phyloP scores from a whole-genome alignment of 2,329 filamentous ascomycete species.

The Claviceps cyperi region DNA sequence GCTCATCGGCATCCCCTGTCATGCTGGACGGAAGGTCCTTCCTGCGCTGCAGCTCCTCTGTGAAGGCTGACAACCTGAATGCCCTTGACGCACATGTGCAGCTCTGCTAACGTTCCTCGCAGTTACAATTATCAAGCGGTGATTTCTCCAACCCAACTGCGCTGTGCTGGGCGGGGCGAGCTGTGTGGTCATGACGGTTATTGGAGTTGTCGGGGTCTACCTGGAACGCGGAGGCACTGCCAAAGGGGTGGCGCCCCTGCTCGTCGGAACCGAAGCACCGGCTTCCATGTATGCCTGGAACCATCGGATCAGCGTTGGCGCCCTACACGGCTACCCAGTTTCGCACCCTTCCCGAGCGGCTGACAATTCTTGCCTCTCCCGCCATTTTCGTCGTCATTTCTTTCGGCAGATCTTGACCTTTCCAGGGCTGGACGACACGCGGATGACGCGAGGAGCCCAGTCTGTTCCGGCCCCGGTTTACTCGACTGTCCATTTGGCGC shows the following conservation, averaged over 20 bases:
- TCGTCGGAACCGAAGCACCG: background rate
- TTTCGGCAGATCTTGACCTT: too few species aligned
- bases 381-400: too few species aligned
- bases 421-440: too few species aligned
- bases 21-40: too few species aligned
- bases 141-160: slow-evolving; percentile 13
- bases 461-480: too few species aligned
- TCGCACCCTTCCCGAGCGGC: too few species aligned
- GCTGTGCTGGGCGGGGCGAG: background rate
- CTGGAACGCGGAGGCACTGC: background rate
- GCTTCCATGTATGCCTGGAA: background rate
- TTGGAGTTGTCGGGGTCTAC: slow-evolving; percentile 1
- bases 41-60: background rate
- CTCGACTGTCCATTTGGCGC: too few species aligned
- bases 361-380: too few species aligned
- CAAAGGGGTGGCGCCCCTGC: background rate
- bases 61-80: background rate
- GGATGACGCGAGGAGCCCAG: too few species aligned
- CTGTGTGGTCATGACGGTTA: slow-evolving; percentile 2
- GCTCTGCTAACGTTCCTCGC: slow-evolving; percentile 6
- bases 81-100: background rate
- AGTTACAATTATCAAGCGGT: slow-evolving; percentile 53
- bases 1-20: too few species aligned
- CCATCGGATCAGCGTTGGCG: background rate
- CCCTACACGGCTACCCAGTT: background rate